Evolutionary conservation across 805 yeast genomes (phyloP).

Genomic region (Komagataella phaffii): DNA sequence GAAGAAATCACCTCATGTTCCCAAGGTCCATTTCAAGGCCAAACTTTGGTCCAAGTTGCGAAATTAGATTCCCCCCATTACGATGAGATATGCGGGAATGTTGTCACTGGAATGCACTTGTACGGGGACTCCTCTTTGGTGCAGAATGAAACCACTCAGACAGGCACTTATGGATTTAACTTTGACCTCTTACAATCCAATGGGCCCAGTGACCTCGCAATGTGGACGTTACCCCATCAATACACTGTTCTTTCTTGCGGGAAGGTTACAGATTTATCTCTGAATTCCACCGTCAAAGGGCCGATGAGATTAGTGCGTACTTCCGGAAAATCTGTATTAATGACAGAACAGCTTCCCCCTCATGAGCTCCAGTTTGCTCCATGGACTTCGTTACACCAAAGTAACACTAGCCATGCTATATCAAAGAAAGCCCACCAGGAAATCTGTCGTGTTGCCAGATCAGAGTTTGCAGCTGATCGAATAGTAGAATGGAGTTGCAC

Average conservation of each 20-base stretch:
- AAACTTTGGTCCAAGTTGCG: conserved; percentile 7
- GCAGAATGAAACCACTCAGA: conserved; percentile 7
- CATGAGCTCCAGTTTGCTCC: conserved; percentile 33
- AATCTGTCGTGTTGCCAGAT: conserved; percentile 33
- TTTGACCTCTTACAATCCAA: conserved; percentile 23
- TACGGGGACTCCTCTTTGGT: conserved; percentile 18
- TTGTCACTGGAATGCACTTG: conserved; percentile 31
- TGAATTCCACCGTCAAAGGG: conserved; percentile 45
- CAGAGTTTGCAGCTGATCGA: conserved; percentile 39
- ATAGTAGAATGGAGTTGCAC: conserved; percentile 44
- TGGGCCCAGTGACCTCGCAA: conserved; percentile 34
- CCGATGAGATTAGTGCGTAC: conserved; percentile 26
- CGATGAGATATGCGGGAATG: conserved; percentile 60
- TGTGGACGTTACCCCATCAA: conserved; percentile 42
- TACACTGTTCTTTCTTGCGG: background rate
- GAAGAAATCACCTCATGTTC: background rate
- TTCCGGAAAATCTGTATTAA: conserved; percentile 9
- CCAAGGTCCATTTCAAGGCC: background rate
- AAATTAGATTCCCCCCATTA: conserved; percentile 19
- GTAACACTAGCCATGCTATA: conserved; percentile 22
- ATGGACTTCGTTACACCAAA: conserved; percentile 28
- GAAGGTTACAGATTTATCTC: conserved; percentile 13
- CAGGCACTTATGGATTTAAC: conserved; percentile 23
- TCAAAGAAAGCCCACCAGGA: conserved; percentile 22
- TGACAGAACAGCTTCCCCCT: conserved; percentile 15